Evolutionary conservation across 1,284 basidiomycete genomes (phyloP).

Genomic region (Cutaneotrichosporon sp.): DNA sequence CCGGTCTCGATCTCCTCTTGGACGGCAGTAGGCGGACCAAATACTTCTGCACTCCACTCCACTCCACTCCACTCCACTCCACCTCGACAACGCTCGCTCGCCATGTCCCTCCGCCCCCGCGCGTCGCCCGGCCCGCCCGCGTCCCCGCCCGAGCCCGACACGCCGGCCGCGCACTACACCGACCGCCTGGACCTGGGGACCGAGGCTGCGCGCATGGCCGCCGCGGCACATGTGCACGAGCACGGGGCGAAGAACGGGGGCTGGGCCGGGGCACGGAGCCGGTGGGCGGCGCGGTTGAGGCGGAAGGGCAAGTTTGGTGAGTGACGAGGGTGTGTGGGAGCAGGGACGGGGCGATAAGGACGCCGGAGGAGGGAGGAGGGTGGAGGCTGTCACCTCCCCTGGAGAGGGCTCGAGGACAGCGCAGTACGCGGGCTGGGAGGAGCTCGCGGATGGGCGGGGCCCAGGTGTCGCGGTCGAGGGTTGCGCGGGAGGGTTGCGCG

Average conservation of each 20-base stretch:
- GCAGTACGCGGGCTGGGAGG: too few relatives aligned
- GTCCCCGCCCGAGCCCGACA: slow-evolving; percentile 18
- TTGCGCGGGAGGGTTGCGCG: too few relatives aligned
- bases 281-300: slow-evolving; percentile 4
- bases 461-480: too few relatives aligned
- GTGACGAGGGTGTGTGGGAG: too few relatives aligned
- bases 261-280: not conserved
- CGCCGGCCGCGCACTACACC: slow-evolving; percentile 23
- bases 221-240: slow-evolving; percentile 6
- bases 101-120: slow-evolving; percentile 16
- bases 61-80: not conserved
- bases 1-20: not conserved
- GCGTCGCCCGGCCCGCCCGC: not conserved
- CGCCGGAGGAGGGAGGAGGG: not conserved
- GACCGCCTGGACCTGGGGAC: slow-evolving; percentile 8
- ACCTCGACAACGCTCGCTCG: too few relatives aligned
- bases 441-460: too few relatives aligned
- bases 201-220: slow-evolving; percentile 7
- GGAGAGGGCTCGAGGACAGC: too few relatives aligned
- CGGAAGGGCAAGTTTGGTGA: slow-evolving; percentile 17
- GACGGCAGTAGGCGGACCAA: too few relatives aligned
- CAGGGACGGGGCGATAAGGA: too few relatives aligned
- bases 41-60: not conserved
- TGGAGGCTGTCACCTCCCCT: too few relatives aligned
- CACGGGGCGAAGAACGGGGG: not conserved